Percentiles rank a stretch among this genome's conserved stretches.
Evolutionary conservation across 768 basidiomycete genomes (phyloP).

Genomic region (Pleurotus ostreatus): DNA sequence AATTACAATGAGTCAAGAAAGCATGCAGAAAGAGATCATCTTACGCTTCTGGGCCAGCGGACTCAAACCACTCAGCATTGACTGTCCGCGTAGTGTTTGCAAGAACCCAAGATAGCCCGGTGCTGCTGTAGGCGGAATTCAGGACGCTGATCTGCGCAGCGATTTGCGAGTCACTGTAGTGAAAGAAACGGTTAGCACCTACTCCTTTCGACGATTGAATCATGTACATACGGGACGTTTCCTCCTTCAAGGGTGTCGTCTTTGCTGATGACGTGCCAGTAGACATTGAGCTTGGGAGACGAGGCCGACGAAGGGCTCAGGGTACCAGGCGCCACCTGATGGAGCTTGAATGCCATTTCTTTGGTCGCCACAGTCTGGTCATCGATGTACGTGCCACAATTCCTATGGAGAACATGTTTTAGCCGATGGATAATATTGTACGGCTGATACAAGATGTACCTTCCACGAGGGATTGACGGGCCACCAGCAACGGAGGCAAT

Average conservation of each 20-base stretch:
- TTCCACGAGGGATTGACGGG: slow-evolving; percentile 1
- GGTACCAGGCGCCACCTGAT: slow-evolving; percentile 25
- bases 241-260: slow-evolving; percentile 31
- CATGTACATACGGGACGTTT: slow-evolving; percentile 32
- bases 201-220: not conserved
- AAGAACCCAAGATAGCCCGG: slow-evolving; percentile 36
- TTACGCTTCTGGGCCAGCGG: slow-evolving; percentile 21
- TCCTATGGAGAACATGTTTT: slow-evolving; percentile 15
- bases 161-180: slow-evolving; percentile 32
- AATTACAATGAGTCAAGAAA: slow-evolving; percentile 42
- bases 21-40: slow-evolving; percentile 23
- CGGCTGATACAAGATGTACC: not conserved
- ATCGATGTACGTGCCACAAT: slow-evolving; percentile 35
- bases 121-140: slow-evolving; percentile 35
- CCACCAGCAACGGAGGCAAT: not conserved
- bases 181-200: slow-evolving; percentile 4
- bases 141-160: slow-evolving; percentile 33
- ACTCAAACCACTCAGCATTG: slow-evolving; percentile 8
- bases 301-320: not conserved
- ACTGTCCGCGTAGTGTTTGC: slow-evolving; percentile 14
- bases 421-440: too few species aligned
- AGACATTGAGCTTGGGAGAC: slow-evolving; percentile 17
- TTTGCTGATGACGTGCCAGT: slow-evolving; percentile 31
- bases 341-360: slow-evolving; percentile 37
- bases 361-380: slow-evolving; percentile 28